These are phyloP conservation scores for Ambrosia hybrid DNA, from an alignment of 140 eudicot genomes.

Conservation along the genomic window DNA sequence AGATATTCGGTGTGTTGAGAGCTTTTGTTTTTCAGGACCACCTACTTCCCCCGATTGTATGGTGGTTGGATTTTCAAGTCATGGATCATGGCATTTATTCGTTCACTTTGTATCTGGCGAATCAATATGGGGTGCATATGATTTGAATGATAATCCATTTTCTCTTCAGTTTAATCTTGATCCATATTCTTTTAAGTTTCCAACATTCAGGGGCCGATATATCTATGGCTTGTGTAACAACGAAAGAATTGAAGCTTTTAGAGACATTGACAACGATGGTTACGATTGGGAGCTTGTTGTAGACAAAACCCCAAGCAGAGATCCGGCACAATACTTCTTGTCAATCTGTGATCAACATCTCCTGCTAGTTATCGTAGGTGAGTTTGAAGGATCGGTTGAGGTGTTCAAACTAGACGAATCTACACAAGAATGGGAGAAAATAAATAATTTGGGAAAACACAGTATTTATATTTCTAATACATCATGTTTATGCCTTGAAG, in stretches of 20 bases:
- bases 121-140: background rate
- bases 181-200: background rate
- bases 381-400: background rate
- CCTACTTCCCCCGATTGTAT: conserved; percentile 9
- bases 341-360: background rate
- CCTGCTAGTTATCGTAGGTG: background rate
- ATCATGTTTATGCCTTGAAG: conserved; percentile 3
- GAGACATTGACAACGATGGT: background rate
- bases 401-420: background rate
- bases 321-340: background rate
- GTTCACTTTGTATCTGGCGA: background rate
- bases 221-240: background rate
- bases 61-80: background rate
- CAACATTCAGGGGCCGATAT: background rate
- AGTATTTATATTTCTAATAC: background rate
- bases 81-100: background rate
- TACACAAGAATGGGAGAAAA: background rate
- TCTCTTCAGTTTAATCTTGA: too few relatives aligned
- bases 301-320: background rate
- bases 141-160: background rate
- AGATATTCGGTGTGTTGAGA: background rate
- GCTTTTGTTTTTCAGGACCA: conserved; percentile 7
- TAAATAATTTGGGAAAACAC: background rate
- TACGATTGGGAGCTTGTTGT: background rate
- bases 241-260: background rate